Evolutionary conservation across 2,329 filamentous ascomycete species (phyloP).

Genomic region (Hypoxylon sp.): DNA sequence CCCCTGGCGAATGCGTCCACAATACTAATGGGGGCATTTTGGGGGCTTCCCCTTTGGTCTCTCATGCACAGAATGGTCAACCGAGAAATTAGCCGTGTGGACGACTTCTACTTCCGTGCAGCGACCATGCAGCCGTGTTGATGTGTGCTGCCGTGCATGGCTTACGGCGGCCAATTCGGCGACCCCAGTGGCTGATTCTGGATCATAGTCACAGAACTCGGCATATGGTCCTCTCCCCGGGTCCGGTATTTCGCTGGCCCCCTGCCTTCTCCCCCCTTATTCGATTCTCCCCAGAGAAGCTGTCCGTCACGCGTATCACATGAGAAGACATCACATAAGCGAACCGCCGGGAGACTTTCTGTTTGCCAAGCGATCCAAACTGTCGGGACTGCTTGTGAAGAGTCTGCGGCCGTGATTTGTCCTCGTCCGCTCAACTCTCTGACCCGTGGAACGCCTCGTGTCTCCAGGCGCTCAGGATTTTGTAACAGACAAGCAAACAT

Average conservation of each 20-base stretch:
- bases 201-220: background rate
- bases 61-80: conserved; percentile 6
- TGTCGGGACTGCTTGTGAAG: conserved; percentile 24
- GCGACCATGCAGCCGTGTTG: background rate
- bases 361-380: conserved; percentile 20
- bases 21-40: background rate
- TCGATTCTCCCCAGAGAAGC: background rate
- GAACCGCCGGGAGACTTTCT: conserved; percentile 25
- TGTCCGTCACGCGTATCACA: conserved; percentile 25
- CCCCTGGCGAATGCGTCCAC: too few relatives aligned
- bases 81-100: conserved; percentile 22
- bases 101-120: conserved; percentile 2
- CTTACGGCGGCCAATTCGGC: conserved; percentile 4
- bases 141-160: conserved; percentile 1
- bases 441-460: background rate
- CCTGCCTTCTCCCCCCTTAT: too few relatives aligned
- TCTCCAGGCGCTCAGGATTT: conserved; percentile 2
- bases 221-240: conserved; percentile 1
- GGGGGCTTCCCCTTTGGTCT: conserved; percentile 8
- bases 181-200: conserved; percentile 8
- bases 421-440: conserved; percentile 3
- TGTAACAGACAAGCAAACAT: conserved; percentile 20
- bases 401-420: background rate
- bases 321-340: conserved; percentile 11
- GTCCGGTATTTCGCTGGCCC: background rate